Conservation (phyloP, 768 basidiomycete species). For the Mycena vulgaris region DNA sequence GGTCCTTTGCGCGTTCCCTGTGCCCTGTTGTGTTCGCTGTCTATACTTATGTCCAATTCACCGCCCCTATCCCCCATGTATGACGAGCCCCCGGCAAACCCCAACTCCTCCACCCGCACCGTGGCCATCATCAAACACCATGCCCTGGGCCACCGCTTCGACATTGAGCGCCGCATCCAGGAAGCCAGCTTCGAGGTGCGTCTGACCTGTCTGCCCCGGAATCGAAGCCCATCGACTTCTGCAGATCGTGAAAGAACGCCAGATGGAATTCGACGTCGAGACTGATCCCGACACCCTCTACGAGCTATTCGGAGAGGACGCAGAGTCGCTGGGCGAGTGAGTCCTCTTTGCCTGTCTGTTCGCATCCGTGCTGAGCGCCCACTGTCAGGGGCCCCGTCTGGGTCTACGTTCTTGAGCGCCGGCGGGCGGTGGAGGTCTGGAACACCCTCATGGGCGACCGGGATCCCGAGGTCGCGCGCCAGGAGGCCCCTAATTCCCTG, state of each 20-base stretch:
- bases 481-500: slow-evolving; percentile 73
- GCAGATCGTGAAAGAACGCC: slow-evolving; percentile 89
- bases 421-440: slow-evolving; percentile 87
- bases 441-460: slow-evolving; percentile 80
- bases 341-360: slow-evolving; percentile 47
- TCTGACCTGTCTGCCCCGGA: slow-evolving; percentile 29
- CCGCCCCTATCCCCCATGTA: slow-evolving; percentile 43
- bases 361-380: slow-evolving; percentile 19
- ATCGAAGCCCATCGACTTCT: slow-evolving; percentile 37
- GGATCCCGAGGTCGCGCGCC: slow-evolving; percentile 71
- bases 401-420: slow-evolving; percentile 91
- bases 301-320: slow-evolving; percentile 87
- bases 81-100: slow-evolving; percentile 31
- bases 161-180: slow-evolving; percentile 84
- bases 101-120: slow-evolving; percentile 67
- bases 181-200: slow-evolving; percentile 88
- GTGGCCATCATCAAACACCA: slow-evolving; percentile 90
- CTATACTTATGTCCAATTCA: slow-evolving; percentile 26
- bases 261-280: slow-evolving; percentile 91
- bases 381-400: slow-evolving; percentile 81
- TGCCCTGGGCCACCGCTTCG: slow-evolving; percentile 80
- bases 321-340: slow-evolving; percentile 82
- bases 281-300: slow-evolving; percentile 85
- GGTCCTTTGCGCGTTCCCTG: slow-evolving; percentile 8
- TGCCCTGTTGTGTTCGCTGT: slow-evolving; percentile 16